Evolutionary conservation across 2,329 filamentous ascomycete species (phyloP).

Genomic region (Piedraia hortae): DNA sequence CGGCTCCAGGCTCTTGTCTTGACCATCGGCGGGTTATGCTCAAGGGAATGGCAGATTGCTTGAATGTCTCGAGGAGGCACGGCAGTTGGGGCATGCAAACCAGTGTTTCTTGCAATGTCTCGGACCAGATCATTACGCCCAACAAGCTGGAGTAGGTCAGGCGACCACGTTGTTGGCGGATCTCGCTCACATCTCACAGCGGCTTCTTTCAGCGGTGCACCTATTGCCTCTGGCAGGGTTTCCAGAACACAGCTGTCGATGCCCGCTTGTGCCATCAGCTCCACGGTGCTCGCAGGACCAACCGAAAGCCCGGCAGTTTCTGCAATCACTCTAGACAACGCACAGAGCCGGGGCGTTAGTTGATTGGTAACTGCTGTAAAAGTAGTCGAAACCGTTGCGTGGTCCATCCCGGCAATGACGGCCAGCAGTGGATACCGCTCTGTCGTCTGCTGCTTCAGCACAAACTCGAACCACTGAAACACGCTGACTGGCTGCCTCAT

Average conservation of each 20-base stretch:
- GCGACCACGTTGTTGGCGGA: slow-evolving; percentile 51
- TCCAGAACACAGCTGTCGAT: slow-evolving; percentile 43
- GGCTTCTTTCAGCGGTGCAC: slow-evolving; percentile 53
- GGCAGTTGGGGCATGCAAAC: too few species aligned
- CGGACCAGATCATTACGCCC: slow-evolving; percentile 45
- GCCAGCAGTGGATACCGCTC: slow-evolving; percentile 7
- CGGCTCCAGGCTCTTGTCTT: slow-evolving; percentile 55
- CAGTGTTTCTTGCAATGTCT: slow-evolving; percentile 1
- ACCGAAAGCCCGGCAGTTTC: slow-evolving; percentile 6
- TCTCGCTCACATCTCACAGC: slow-evolving; percentile 63
- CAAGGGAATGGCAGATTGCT: slow-evolving; percentile 41
- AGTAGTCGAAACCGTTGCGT: slow-evolving; percentile 1
- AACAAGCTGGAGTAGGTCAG: slow-evolving; percentile 43
- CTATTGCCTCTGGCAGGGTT: slow-evolving; percentile 61
- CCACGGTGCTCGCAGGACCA: slow-evolving; percentile 6
- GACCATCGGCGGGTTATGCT: slow-evolving; percentile 35
- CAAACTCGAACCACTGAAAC: slow-evolving; percentile 10
- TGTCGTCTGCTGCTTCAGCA: slow-evolving; percentile 3
- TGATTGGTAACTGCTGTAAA: slow-evolving; percentile 1
- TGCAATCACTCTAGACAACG: slow-evolving; percentile 6
- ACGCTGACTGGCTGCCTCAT: slow-evolving; percentile 9
- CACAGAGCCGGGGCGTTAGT: slow-evolving; percentile 6
- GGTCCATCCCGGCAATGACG: slow-evolving; percentile 5
- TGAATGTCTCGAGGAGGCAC: slow-evolving; percentile 35
- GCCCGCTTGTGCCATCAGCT: slow-evolving; percentile 43